Conservation (phyloP, 768 basidiomycete species). For the Kwoniella dendrophila region DNA sequence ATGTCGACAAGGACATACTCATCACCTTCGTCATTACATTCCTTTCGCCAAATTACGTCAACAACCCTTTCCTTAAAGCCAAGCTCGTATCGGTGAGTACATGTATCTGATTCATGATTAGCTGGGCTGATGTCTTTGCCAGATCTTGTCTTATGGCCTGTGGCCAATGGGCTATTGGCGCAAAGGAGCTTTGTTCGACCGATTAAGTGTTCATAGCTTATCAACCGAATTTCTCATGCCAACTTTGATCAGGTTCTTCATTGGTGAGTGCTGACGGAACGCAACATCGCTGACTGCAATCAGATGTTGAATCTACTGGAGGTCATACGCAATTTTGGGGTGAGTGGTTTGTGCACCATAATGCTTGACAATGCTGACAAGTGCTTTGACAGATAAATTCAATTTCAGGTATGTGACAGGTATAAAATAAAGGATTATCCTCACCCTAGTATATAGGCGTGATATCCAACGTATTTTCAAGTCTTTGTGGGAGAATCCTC, state of each 20-base stretch:
- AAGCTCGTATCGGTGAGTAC: conserved; percentile 84
- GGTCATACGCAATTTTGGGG: conserved; percentile 98
- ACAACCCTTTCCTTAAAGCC: conserved; percentile 95
- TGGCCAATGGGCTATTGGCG: conserved; percentile 53
- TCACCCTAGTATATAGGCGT: conserved; percentile 60
- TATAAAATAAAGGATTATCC: conserved; percentile 13
- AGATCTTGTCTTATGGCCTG: conserved; percentile 53
- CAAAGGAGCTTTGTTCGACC: conserved; percentile 67
- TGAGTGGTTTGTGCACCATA: conserved; percentile 62
- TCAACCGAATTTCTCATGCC: conserved; percentile 88
- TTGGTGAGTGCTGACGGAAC: conserved; percentile 63
- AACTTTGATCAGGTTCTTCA: conserved; percentile 89
- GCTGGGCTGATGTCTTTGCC: not conserved
- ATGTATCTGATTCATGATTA: not conserved
- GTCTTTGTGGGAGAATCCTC: conserved; percentile 85
- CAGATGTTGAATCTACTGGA: conserved; percentile 96
- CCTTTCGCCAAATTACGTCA: conserved; percentile 95
- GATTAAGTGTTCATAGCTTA: conserved; percentile 80
- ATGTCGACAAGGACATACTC: conserved; percentile 81
- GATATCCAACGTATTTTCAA: conserved; percentile 86
- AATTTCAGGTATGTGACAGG: conserved; percentile 21
- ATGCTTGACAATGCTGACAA: not conserved
- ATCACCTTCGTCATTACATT: conserved; percentile 87
- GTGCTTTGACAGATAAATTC: conserved; percentile 31
- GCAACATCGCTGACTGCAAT: conserved; percentile 7